A percentile compares a stretch with the other conserved stretches of the same genome.
These are phyloP conservation scores for Trichophyton simii DNA, from an alignment of 2,329 filamentous ascomycete species.

Conservation along the genomic window DNA sequence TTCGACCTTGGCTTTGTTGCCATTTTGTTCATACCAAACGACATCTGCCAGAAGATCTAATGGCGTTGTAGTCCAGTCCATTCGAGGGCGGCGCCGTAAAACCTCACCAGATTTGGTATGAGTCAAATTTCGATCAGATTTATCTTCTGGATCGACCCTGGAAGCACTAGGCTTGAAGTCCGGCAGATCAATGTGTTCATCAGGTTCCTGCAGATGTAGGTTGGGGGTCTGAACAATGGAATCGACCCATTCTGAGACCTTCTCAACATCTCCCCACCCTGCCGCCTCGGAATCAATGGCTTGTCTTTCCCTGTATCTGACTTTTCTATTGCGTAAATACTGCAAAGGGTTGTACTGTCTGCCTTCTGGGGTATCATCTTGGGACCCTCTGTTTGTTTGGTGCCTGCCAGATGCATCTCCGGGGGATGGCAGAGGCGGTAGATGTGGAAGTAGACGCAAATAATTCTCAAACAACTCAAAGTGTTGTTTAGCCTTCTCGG, in stretches of 20 bases:
- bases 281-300: conserved; percentile 60
- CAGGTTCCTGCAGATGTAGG: conserved; percentile 33
- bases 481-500: conserved; percentile 70
- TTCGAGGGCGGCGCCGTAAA: conserved; percentile 57
- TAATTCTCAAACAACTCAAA: conserved; percentile 82
- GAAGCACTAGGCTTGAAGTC: conserved; percentile 23
- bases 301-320: conserved; percentile 65
- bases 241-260: conserved; percentile 66
- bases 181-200: conserved; percentile 35
- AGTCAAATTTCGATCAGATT: not conserved
- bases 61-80: conserved; percentile 75
- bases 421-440: conserved; percentile 51
- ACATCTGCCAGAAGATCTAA: conserved; percentile 80
- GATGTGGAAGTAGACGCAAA: conserved; percentile 60
- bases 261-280: conserved; percentile 62
- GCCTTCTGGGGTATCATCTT: conserved; percentile 34
- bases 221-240: conserved; percentile 44
- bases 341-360: conserved; percentile 84
- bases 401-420: not conserved
- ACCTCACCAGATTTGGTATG: conserved; percentile 27
- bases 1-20: conserved; percentile 70
- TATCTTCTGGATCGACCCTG: not conserved
- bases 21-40: conserved; percentile 74
- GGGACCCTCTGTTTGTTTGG: conserved; percentile 15
- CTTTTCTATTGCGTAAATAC: conserved; percentile 78